Conservation (phyloP, 768 basidiomycete species). For the Phanerochaete carnosa region DNA sequence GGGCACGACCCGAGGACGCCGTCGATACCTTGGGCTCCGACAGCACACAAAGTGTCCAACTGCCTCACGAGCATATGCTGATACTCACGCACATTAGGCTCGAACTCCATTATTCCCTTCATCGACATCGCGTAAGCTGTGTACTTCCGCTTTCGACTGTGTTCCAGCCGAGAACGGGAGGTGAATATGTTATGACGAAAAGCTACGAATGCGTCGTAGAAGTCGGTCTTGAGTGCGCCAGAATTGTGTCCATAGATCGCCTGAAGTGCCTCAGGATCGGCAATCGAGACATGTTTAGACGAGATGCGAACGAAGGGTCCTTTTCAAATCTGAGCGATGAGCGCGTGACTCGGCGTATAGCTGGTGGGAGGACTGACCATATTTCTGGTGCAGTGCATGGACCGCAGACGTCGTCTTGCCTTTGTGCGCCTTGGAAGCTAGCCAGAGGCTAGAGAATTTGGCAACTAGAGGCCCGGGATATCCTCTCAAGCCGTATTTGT, state of each 20-base stretch:
- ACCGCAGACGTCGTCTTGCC: constrained; percentile 36
- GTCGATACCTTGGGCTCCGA: constrained; percentile 45
- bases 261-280: constrained; percentile 38
- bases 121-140: constrained; percentile 73
- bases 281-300: constrained; percentile 40
- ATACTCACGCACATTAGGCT: constrained; percentile 64
- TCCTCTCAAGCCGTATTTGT: constrained; percentile 27
- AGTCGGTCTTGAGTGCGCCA: constrained; percentile 39
- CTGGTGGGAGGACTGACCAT: constrained; percentile 32
- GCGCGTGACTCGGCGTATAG: not conserved
- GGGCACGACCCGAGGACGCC: constrained; percentile 52
- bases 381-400: constrained; percentile 37
- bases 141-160: constrained; percentile 84
- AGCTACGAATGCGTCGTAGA: constrained; percentile 31
- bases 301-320: constrained; percentile 35
- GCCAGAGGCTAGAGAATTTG: constrained; percentile 35
- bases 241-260: constrained; percentile 41
- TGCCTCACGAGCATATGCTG: constrained; percentile 56
- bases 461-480: constrained; percentile 37
- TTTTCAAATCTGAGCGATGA: constrained; percentile 4
- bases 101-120: constrained; percentile 77
- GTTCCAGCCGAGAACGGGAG: constrained; percentile 67
- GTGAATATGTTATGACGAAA: constrained; percentile 59
- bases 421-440: constrained; percentile 29
- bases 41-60: constrained; percentile 65